A percentile compares a stretch with the other conserved stretches of the same genome.
Conservation (phyloP, 768 basidiomycete genomes). For the Amanita polypyramis region DNA sequence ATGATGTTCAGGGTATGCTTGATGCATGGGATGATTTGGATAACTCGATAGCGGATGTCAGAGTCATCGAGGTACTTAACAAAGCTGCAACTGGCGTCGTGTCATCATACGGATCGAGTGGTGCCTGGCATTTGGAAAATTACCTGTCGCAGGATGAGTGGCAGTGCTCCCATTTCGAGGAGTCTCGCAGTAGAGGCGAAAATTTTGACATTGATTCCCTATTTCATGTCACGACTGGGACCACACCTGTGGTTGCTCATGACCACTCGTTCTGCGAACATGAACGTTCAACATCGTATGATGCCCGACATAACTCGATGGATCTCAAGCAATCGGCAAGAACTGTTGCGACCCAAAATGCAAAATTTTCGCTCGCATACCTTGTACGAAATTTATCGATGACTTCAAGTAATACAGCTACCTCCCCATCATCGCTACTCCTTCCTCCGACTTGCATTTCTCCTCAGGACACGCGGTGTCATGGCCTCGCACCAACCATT, state of each 20-base stretch:
- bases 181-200: conserved; percentile 34
- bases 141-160: conserved; percentile 16
- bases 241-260: not conserved
- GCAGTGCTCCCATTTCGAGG: conserved; percentile 20
- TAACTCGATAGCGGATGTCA: conserved; percentile 27
- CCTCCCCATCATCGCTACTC: conserved; percentile 21
- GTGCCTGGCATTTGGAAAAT: conserved; percentile 30
- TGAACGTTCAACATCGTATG: not conserved
- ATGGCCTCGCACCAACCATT: conserved; percentile 18
- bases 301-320: not conserved
- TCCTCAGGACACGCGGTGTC: conserved; percentile 27
- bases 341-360: conserved; percentile 11
- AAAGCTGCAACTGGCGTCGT: conserved; percentile 23
- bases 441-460: conserved; percentile 26
- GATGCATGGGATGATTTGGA: conserved; percentile 66
- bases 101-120: conserved; percentile 11
- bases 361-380: conserved; percentile 22
- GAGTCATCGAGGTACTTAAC: conserved; percentile 31
- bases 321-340: conserved; percentile 9
- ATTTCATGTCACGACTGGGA: conserved; percentile 15
- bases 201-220: conserved; percentile 31
- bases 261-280: not conserved
- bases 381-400: conserved; percentile 22
- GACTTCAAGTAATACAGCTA: conserved; percentile 9
- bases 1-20: conserved; percentile 52